Conservation (phyloP, 2,329 filamentous ascomycete species). For the Trichoderma oligosporum region DNA sequence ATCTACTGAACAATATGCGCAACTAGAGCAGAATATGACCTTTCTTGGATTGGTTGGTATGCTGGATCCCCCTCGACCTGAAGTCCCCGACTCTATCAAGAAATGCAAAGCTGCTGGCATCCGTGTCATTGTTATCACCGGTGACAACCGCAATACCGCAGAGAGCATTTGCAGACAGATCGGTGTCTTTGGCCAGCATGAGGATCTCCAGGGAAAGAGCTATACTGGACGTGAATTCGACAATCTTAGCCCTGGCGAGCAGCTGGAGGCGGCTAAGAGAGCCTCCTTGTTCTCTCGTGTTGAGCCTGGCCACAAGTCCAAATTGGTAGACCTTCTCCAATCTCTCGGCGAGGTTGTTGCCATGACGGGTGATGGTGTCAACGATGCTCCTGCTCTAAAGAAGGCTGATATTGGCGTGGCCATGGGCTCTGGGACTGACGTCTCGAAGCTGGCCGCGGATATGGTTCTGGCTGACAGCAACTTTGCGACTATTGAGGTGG, state of each 20-base stretch:
- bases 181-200: slow-evolving; percentile 78
- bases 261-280: slow-evolving; percentile 76
- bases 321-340: slow-evolving; percentile 92
- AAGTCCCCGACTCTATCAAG: slow-evolving; percentile 79
- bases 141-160: slow-evolving; percentile 95
- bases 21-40: slow-evolving; percentile 91
- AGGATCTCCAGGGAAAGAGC: slow-evolving; percentile 87
- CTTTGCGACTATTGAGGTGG: slow-evolving; percentile 94
- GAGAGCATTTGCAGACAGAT: slow-evolving; percentile 98
- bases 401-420: slow-evolving; percentile 98
- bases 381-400: slow-evolving; percentile 95
- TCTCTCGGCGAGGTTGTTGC: slow-evolving; percentile 90
- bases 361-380: slow-evolving; percentile 99
- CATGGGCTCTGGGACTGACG: slow-evolving; percentile 97
- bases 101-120: slow-evolving; percentile 93
- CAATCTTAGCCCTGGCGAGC: slow-evolving; percentile 69
- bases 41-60: slow-evolving; percentile 91
- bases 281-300: slow-evolving; percentile 95
- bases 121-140: slow-evolving; percentile 94
- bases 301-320: slow-evolving; percentile 95
- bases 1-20: slow-evolving; percentile 75
- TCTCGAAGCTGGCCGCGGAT: slow-evolving; percentile 92
- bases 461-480: slow-evolving; percentile 99
- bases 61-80: slow-evolving; percentile 91
- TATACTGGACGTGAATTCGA: slow-evolving; percentile 96